A percentile compares a stretch with the other conserved stretches of the same genome.
Evolutionary conservation across 306 rosid species (phyloP).

Genomic region (Inga oerstediana): DNA sequence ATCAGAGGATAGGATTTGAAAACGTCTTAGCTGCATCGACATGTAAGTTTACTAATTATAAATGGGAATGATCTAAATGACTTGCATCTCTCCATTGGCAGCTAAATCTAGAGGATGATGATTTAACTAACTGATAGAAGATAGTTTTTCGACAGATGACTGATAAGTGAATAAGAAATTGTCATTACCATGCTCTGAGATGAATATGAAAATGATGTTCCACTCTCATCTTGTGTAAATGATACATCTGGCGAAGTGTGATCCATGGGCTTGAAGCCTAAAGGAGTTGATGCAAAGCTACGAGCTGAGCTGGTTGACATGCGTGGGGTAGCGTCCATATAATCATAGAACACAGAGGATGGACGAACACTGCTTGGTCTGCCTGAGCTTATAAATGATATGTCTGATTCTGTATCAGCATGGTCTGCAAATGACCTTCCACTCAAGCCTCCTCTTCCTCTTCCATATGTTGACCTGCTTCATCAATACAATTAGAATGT

Average conservation of each 20-base stretch:
- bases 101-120: not conserved
- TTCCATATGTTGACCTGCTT: constrained; percentile 47
- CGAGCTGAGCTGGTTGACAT: constrained; percentile 76
- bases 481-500: constrained; percentile 3
- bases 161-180: not conserved
- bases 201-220: constrained; percentile 65
- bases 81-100: not conserved
- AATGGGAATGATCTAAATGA: not conserved
- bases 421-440: constrained; percentile 49
- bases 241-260: constrained; percentile 50
- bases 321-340: constrained; percentile 49
- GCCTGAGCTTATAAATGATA: constrained; percentile 82
- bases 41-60: not conserved
- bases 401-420: constrained; percentile 73
- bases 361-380: constrained; percentile 72
- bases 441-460: constrained; percentile 43
- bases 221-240: constrained; percentile 53
- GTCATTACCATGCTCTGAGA: constrained; percentile 65
- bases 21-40: not conserved
- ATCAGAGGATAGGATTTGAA: not conserved
- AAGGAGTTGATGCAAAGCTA: constrained; percentile 54
- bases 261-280: constrained; percentile 44
- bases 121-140: constrained; percentile 1
- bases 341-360: constrained; percentile 61
- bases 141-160: not conserved